Percentiles rank a stretch among this genome's conserved stretches.
Evolutionary conservation across 768 basidiomycete genomes (phyloP).

Genomic region (Russula griseocarnosa): DNA sequence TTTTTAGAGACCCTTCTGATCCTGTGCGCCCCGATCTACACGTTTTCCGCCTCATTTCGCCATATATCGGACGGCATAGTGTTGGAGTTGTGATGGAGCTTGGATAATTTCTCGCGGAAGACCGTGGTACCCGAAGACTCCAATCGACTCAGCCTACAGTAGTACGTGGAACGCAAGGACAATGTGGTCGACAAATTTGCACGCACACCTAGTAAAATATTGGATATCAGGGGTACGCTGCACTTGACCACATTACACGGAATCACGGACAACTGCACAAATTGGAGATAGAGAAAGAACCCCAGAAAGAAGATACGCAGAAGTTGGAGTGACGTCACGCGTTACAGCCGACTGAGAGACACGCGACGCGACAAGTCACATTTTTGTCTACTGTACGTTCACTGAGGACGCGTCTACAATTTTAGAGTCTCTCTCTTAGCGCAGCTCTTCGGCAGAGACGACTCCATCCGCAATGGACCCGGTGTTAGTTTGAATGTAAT

Average conservation of each 20-base stretch:
- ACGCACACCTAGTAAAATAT: no score
- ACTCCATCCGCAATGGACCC: conserved; percentile 9
- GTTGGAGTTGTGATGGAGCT: background rate
- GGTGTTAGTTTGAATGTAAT: conserved; percentile 5
- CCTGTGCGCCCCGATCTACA: background rate
- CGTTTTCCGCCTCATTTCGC: conserved; percentile 1
- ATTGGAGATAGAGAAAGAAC: no score
- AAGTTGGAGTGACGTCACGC: background rate
- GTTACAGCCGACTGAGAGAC: background rate
- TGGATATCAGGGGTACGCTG: no score
- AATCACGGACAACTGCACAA: no score
- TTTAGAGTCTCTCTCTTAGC: background rate
- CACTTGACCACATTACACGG: no score
- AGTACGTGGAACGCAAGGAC: background rate
- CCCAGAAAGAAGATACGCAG: no score
- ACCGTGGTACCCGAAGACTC: background rate
- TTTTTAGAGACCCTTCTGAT: background rate
- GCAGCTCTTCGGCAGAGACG: background rate
- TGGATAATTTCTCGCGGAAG: background rate
- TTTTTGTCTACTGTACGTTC: no score
- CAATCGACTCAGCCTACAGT: background rate
- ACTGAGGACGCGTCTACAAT: background rate
- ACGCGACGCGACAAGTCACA: background rate
- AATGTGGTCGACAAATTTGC: no score
- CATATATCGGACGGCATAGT: background rate